These are phyloP conservation scores for Phallus indusiatus DNA, from an alignment of 768 basidiomycete genomes.

Conservation along the genomic window DNA sequence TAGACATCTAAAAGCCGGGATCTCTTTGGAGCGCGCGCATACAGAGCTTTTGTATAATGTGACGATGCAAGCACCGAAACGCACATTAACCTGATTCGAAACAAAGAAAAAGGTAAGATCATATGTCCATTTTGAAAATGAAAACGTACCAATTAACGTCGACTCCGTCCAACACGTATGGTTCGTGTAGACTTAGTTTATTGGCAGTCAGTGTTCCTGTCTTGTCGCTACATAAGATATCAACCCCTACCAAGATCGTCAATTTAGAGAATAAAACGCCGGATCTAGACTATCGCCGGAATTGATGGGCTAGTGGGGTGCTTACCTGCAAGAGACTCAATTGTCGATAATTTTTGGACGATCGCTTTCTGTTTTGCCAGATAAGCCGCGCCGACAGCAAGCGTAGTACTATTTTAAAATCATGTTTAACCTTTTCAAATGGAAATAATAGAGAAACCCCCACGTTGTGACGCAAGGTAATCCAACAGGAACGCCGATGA, in stretches of 20 bases:
- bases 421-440: background rate
- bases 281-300: background rate
- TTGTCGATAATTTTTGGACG: conserved; percentile 40
- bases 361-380: conserved; percentile 34
- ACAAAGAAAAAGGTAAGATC: background rate
- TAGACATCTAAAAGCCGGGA: too few relatives aligned
- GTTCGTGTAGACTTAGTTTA: conserved; percentile 37
- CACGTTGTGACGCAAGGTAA: conserved; percentile 34
- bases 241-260: conserved; percentile 25
- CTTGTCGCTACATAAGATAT: conserved; percentile 35
- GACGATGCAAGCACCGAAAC: conserved; percentile 37
- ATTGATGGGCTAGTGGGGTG: too few relatives aligned
- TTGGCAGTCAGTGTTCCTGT: conserved; percentile 41
- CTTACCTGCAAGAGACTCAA: conserved; percentile 33
- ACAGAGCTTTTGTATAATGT: conserved; percentile 33
- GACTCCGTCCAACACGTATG: conserved; percentile 19
- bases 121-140: background rate
- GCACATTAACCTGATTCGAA: conserved; percentile 19
- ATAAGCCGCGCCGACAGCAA: conserved; percentile 37
- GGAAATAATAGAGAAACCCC: background rate
- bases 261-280: background rate
- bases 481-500: conserved; percentile 41
- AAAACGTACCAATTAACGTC: conserved; percentile 23
- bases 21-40: background rate
- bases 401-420: conserved; percentile 20